Conservation (phyloP, 805 yeast species). For the Torulaspora quercuum region DNA sequence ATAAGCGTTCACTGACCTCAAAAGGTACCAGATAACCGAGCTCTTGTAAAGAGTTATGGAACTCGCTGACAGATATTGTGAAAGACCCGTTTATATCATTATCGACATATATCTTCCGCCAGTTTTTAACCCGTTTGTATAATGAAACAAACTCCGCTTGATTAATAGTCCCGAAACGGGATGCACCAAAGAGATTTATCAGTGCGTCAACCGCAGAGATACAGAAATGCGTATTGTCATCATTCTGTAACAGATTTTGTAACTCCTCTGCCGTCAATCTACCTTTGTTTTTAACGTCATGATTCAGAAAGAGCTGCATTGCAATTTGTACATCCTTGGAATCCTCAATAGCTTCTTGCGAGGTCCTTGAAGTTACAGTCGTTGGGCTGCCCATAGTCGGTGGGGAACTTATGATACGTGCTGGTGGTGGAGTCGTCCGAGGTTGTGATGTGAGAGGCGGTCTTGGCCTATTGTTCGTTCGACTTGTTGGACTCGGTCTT, state of each 20-base stretch:
- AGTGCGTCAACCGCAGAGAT: constrained; percentile 37
- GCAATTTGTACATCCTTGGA: constrained; percentile 31
- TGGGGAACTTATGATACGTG: constrained; percentile 12
- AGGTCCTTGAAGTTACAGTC: constrained; percentile 12
- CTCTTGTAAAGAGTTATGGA: constrained; percentile 35
- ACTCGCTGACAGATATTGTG: constrained; percentile 33
- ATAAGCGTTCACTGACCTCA: constrained; percentile 36
- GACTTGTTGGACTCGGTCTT: constrained; percentile 10
- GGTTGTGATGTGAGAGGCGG: constrained; percentile 13
- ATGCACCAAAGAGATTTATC: constrained; percentile 36
- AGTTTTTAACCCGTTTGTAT: constrained; percentile 34
- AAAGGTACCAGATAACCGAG: constrained; percentile 36
- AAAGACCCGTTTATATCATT: constrained; percentile 36
- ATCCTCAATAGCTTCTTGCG: constrained; percentile 17
- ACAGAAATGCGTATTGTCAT: constrained; percentile 34
- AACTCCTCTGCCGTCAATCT: constrained; percentile 36
- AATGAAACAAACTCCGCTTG: constrained; percentile 34
- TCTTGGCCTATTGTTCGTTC: constrained; percentile 8
- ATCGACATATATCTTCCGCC: constrained; percentile 38
- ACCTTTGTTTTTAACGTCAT: constrained; percentile 32
- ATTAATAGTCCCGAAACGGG: constrained; percentile 36
- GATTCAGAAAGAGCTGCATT: constrained; percentile 32
- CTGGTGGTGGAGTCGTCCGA: constrained; percentile 16
- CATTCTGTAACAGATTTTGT: constrained; percentile 36
- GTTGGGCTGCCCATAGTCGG: constrained; percentile 12